Percentiles rank a stretch among this genome's conserved stretches.
phyloP scores from a whole-genome alignment of 768 basidiomycete genomes.

The Lactarius evosmus region DNA sequence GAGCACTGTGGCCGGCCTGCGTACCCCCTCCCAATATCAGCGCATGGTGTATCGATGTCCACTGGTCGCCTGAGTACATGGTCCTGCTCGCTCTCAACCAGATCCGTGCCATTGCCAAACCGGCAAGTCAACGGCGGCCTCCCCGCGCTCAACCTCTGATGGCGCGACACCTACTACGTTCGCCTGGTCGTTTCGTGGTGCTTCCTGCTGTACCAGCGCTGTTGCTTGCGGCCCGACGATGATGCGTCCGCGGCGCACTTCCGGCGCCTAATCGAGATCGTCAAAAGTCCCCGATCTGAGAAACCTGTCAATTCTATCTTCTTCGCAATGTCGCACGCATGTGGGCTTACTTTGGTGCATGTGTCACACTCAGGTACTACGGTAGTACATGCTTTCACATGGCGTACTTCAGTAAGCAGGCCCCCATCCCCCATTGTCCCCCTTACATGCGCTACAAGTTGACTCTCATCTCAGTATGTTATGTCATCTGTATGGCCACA shows the following conservation, averaged over 20 bases:
- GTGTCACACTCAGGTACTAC: too few species aligned
- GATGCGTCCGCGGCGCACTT: slow-evolving; percentile 57
- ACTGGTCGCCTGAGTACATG: slow-evolving; percentile 45
- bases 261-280: slow-evolving; percentile 62
- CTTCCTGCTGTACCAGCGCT: slow-evolving; percentile 63
- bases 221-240: slow-evolving; percentile 70
- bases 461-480: too few species aligned
- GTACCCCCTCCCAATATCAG: slow-evolving; percentile 72
- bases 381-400: too few species aligned
- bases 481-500: too few species aligned
- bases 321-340: too few species aligned
- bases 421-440: too few species aligned
- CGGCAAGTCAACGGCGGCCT: slow-evolving; percentile 42
- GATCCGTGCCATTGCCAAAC: slow-evolving; percentile 52
- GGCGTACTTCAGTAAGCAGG: too few species aligned
- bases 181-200: slow-evolving; percentile 67
- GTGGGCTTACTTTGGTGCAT: too few species aligned
- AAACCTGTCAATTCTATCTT: too few species aligned
- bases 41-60: slow-evolving; percentile 45
- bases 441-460: too few species aligned
- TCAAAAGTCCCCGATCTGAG: too few species aligned
- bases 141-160: slow-evolving; percentile 41
- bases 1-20: slow-evolving; percentile 64
- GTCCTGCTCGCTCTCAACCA: slow-evolving; percentile 55
- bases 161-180: slow-evolving; percentile 71